Base-by-base conservation (phyloP, 257 asterid genomes). In the Osmanthus fragrans region DNA sequence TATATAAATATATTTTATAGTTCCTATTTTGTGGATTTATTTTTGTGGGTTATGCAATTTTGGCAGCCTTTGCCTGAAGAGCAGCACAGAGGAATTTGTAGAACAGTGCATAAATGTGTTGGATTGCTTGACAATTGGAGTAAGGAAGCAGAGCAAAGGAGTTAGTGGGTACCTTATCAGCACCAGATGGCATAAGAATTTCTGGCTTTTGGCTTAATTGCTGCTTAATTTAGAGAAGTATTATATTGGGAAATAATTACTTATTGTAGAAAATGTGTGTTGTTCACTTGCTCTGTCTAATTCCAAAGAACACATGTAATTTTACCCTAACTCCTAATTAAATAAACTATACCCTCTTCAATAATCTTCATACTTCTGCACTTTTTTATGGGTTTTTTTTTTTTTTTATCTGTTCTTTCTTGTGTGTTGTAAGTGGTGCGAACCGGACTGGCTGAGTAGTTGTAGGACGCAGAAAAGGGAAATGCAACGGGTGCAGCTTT, bases 131-230 rank as follows among this genome's bases (percentile, higher is more conserved):
- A 92, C 97, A 32, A 94, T 94, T 7, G 98, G 98, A 77, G 97
- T 94, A 27, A 85, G 83, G 84, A 92, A 92, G 76, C 98, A 92
- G 79, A 91, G 94, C 87, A 77, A 84, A 39, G 91, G 97, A 72
- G 85, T 94, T 77, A 91, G 98, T 29, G 98, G 98, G 3, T 92
- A 92, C 82, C 97, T 94, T 58, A 89, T 93, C 83, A 93, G 92
- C 92, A 89, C 97, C 60, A 87, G 96, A 84, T 93, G 97, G 97
- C 98, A 92, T 83, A 94, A 87, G 78, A 92, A 92, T 72, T 94
- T 94, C 92, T 94, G 98, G 98, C 98, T 92, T 75, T 80, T 94
- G 81, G 98, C 97, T 71, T 32, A 32, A 27, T 67, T 80, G 68
- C 73, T 40, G 56, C 65, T 79, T 79, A 30, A 67, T 68, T 29